Base-by-base conservation (phyloP, 129 eudicot genomes). In the Flaveria ramosissima region DNA sequence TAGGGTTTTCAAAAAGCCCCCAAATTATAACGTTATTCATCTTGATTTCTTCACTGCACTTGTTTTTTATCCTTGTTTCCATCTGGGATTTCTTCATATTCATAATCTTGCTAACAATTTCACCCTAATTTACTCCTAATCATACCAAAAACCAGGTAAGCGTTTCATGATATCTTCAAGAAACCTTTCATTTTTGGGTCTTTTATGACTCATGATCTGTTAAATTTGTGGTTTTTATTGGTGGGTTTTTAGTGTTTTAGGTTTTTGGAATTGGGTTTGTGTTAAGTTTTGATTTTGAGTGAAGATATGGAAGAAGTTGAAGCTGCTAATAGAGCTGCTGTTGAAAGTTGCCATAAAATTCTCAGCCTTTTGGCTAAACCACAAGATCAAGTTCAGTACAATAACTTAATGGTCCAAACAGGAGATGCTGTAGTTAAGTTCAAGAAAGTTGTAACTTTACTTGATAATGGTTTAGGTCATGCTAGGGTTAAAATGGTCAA, bases 331-430 rank as follows among this genome's bases (percentile, higher is more conserved):
- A 89, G 80, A 83, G 85, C 89, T 43, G 99, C 99, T 30, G 88
- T 95, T 64, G 99, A 95, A 78, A 89, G 95, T 68, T 87, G 96
- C 73, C 90, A 95, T 82, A 89, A 85, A 82, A 93, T 95, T 60
- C 82, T 95, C 23, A 87, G 62, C 64, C 81, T 95, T 17, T 78
- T 95, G 79, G 83, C 87, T 83, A 87, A 92, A 30, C 96, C 96
- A 17, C 84, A 88, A 80, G 90, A 87, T 74, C 89, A 87, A 60
- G 84, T 43, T 80, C 94, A 91, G 68, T 80, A 39, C 82, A 86
- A 86, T 71, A 83, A 76, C 80, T 75, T 95, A 82, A 80, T 56
- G 39, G 74, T 75, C 14, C 96, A 91, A 85, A 95, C 99, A 71
- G 94, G 89, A 67, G 96, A 95, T 53, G 96, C 97, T 65, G 92